A percentile compares a stretch with the other conserved stretches of the same genome.
Conservation (phyloP, 306 rosid genomes). For the Cicer pinnatifidum region DNA sequence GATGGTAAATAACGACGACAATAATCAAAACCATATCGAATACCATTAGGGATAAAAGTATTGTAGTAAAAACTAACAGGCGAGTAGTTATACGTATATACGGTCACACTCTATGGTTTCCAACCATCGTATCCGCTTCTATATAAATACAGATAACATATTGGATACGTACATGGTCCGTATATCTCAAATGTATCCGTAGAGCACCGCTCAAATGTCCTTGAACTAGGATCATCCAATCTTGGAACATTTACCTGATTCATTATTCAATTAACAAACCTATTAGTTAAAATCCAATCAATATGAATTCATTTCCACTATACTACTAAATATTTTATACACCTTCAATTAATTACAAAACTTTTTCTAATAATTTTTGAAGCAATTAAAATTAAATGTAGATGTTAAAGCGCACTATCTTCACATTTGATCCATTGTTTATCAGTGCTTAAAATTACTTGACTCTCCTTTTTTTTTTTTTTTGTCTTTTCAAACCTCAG, state of each 20-base stretch:
- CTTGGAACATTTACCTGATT: constrained; percentile 68
- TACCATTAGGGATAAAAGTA: constrained; percentile 56
- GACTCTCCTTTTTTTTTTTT: too few relatives aligned
- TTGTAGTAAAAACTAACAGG: constrained; percentile 64
- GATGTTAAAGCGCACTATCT: too few relatives aligned
- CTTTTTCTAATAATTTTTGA: too few relatives aligned
- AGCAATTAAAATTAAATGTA: too few relatives aligned
- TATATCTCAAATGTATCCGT: constrained; percentile 67
- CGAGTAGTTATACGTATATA: constrained; percentile 46
- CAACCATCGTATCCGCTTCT: constrained; percentile 85
- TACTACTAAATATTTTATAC: too few relatives aligned
- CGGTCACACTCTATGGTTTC: constrained; percentile 69
- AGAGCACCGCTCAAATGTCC: constrained; percentile 82
- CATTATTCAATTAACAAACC: not conserved
- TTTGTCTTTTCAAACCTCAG: too few relatives aligned
- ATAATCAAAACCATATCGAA: constrained; percentile 77
- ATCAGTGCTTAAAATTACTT: too few relatives aligned
- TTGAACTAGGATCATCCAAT: constrained; percentile 62
- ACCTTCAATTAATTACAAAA: too few relatives aligned
- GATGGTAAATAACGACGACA: constrained; percentile 52
- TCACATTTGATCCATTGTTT: too few relatives aligned
- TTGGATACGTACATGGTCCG: constrained; percentile 75
- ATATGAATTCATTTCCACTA: not conserved
- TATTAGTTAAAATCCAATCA: not conserved
- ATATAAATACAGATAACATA: constrained; percentile 73